These are phyloP conservation scores for Suaeda aralocaspica DNA, from an alignment of 148 eudicot species.

Conservation along the genomic window DNA sequence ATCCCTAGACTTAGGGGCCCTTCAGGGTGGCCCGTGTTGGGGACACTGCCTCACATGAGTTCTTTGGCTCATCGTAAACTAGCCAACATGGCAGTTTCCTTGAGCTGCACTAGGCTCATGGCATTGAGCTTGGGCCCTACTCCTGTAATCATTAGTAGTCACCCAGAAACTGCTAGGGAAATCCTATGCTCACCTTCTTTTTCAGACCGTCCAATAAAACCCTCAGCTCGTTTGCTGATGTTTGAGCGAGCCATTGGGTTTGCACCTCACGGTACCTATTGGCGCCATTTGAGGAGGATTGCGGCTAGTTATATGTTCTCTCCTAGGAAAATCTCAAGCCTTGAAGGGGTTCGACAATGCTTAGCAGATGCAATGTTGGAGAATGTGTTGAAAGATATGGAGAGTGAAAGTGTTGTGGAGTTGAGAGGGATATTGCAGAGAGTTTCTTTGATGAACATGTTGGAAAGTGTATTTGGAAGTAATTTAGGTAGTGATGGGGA, in stretches of 20 bases:
- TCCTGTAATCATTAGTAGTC: conserved; percentile 55
- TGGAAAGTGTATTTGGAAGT: conserved; percentile 71
- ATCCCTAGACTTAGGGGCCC: conserved; percentile 47
- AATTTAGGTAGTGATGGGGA: conserved; percentile 39
- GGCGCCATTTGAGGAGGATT: conserved; percentile 59
- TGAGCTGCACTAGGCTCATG: conserved; percentile 58
- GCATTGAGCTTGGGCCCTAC: conserved; percentile 60
- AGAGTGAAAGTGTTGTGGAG: conserved; percentile 37
- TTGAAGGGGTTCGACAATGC: conserved; percentile 43
- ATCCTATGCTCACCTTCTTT: conserved; percentile 53
- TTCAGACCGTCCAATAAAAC: conserved; percentile 64
- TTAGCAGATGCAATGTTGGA: conserved; percentile 44
- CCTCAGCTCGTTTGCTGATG: conserved; percentile 62
- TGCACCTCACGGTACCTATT: conserved; percentile 57
- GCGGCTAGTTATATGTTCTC: conserved; percentile 60
- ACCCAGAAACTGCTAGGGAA: conserved; percentile 70
- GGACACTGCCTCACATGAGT: conserved; percentile 54
- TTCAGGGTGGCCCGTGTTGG: conserved; percentile 62
- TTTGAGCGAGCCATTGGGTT: conserved; percentile 81
- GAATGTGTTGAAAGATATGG: conserved; percentile 38
- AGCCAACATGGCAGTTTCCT: conserved; percentile 42
- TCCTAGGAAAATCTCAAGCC: conserved; percentile 49
- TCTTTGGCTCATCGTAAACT: conserved; percentile 57
- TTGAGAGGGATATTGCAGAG: conserved; percentile 48
- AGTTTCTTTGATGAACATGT: conserved; percentile 53